Conservation (phyloP, 768 basidiomycete species). For the Rhizopogon vulgaris region DNA sequence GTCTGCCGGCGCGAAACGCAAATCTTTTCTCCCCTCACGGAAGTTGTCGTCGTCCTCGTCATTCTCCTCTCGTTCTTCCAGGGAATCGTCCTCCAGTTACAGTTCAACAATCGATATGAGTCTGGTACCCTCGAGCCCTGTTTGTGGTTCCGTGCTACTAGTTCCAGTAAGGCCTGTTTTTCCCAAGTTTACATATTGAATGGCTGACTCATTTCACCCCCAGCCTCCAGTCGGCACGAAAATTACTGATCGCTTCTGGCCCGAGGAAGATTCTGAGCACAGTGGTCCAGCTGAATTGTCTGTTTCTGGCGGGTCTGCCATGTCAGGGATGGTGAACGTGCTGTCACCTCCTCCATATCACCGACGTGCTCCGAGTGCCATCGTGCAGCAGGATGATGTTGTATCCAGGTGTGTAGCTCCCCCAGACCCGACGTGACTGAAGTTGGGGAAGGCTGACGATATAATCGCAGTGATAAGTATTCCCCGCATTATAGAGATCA, state of each 20-base stretch:
- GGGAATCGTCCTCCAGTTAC: not conserved
- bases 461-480: slow-evolving; percentile 12
- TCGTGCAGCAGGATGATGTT: not conserved
- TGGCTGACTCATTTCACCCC: not conserved
- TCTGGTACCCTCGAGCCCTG: not conserved
- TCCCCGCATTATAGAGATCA: slow-evolving; percentile 12
- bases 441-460: not conserved
- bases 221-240: slow-evolving; percentile 23
- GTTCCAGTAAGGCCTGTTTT: not conserved
- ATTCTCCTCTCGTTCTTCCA: not conserved
- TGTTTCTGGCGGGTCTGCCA: not conserved
- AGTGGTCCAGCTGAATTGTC: slow-evolving; percentile 14
- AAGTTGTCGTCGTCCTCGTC: not conserved
- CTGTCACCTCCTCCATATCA: slow-evolving; percentile 22
- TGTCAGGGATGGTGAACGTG: slow-evolving; percentile 10
- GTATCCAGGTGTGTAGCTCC: slow-evolving; percentile 11
- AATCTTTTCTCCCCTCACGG: not conserved
- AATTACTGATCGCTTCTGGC: slow-evolving; percentile 26
- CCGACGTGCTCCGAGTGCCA: slow-evolving; percentile 9
- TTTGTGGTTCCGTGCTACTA: not conserved
- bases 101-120: not conserved
- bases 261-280: slow-evolving; percentile 18
- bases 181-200: slow-evolving; percentile 4
- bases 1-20: not conserved
- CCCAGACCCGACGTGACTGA: not conserved